A percentile compares a stretch with the other conserved stretches of the same genome.
These are phyloP conservation scores for Pelargonium nanum DNA, from an alignment of 345 rosid genomes.

Conservation along the genomic window DNA sequence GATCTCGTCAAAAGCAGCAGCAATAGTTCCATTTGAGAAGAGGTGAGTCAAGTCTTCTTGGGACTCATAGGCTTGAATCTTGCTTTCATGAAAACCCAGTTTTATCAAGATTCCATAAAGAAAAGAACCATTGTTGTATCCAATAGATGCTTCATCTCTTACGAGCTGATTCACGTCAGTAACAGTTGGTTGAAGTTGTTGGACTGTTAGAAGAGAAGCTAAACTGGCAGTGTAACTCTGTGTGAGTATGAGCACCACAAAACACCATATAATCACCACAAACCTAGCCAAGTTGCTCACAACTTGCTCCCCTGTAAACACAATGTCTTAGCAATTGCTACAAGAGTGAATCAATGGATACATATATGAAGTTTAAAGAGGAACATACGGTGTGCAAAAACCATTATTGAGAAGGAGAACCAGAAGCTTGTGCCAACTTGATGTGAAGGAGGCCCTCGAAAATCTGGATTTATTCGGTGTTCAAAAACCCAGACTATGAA, in stretches of 20 bases:
- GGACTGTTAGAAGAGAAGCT: conserved; percentile 43
- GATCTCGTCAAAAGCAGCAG: conserved; percentile 29
- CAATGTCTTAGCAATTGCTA: no score
- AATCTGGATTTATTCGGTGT: conserved; percentile 52
- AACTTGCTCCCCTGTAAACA: conserved; percentile 45
- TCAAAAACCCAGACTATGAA: conserved; percentile 68
- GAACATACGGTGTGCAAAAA: conserved; percentile 28
- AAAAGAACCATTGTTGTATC: conserved; percentile 33
- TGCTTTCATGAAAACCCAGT: conserved; percentile 14
- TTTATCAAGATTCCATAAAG: conserved; percentile 20
- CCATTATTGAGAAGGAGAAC: conserved; percentile 71
- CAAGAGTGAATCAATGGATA: no score
- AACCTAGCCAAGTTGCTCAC: conserved; percentile 33
- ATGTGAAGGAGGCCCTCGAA: conserved; percentile 34
- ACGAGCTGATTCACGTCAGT: conserved; percentile 29
- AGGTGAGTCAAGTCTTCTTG: conserved; percentile 22
- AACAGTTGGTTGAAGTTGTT: conserved; percentile 37
- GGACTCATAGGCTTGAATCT: conserved; percentile 7
- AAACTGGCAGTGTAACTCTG: conserved; percentile 73
- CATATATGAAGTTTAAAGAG: no score
- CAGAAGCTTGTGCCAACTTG: conserved; percentile 49
- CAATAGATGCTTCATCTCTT: conserved; percentile 26
- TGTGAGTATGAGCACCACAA: conserved; percentile 49
- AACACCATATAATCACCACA: conserved; percentile 51
- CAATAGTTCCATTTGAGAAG: conserved; percentile 22